These are phyloP conservation scores for Fusarium kyushuense DNA, from an alignment of 2,329 filamentous ascomycete genomes.

Conservation along the genomic window DNA sequence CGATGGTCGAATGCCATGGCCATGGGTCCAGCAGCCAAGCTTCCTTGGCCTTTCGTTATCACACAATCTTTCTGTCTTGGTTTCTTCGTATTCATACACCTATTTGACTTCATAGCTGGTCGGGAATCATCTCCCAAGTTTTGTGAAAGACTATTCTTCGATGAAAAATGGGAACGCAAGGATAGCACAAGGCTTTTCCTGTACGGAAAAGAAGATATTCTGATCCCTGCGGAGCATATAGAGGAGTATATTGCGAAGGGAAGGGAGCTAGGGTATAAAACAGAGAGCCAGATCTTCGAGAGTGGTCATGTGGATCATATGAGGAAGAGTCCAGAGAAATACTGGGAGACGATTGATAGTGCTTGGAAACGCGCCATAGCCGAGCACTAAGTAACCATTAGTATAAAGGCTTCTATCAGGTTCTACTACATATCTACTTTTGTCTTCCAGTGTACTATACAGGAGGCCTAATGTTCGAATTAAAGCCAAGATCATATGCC, in stretches of 20 bases:
- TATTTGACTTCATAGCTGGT: not conserved
- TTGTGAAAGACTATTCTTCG: constrained; percentile 1
- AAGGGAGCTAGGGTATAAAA: not conserved
- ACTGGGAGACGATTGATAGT: not conserved
- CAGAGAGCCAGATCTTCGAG: not conserved
- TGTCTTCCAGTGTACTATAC: not conserved
- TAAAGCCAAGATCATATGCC: not conserved
- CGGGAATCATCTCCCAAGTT: constrained; percentile 8
- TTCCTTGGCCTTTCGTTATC: constrained; percentile 1
- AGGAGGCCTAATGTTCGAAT: not conserved
- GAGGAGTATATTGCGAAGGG: not conserved
- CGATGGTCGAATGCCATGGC: constrained; percentile 22
- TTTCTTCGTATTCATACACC: constrained; percentile 1
- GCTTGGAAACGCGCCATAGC: not conserved
- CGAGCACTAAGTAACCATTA: not conserved
- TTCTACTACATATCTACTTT: fast-evolving
- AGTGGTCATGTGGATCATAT: constrained; percentile 21
- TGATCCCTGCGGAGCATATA: constrained; percentile 13
- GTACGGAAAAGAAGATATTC: constrained; percentile 1
- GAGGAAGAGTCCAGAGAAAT: not conserved
- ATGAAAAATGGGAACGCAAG: constrained; percentile 12
- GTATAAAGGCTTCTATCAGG: too few species aligned
- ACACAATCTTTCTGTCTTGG: not conserved
- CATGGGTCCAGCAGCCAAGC: not conserved
- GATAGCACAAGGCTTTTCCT: not conserved